A percentile compares a stretch with the other conserved stretches of the same genome.
These are phyloP conservation scores for Torulaspora maleeae DNA, from an alignment of 805 yeast species.

Conservation along the genomic window DNA sequence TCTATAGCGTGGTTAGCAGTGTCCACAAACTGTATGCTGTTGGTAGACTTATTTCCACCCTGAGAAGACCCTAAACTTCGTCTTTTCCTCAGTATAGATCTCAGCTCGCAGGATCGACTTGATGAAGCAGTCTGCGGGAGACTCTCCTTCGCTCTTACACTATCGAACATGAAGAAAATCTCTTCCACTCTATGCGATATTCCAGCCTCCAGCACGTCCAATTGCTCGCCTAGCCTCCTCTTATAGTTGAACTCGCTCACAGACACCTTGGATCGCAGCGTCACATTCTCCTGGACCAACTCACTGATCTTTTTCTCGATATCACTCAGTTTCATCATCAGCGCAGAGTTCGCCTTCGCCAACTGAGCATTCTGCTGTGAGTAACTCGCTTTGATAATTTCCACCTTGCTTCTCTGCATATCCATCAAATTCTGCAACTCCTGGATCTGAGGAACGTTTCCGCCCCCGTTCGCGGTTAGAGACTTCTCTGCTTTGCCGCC, in stretches of 20 bases:
- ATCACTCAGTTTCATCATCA: conserved; percentile 48
- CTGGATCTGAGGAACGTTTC: conserved; percentile 22
- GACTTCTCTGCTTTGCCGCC: conserved; percentile 4
- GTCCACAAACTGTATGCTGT: conserved; percentile 11
- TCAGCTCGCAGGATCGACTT: conserved; percentile 1
- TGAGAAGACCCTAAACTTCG: conserved; percentile 1
- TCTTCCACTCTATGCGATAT: conserved; percentile 43
- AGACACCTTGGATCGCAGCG: conserved; percentile 38
- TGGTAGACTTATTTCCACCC: conserved; percentile 7
- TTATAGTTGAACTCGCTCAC: conserved; percentile 31
- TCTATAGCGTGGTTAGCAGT: conserved; percentile 19
- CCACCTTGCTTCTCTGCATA: conserved; percentile 20
- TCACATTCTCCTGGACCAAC: conserved; percentile 47
- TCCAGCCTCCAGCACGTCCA: conserved; percentile 40
- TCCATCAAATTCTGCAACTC: conserved; percentile 32
- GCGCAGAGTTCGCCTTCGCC: conserved; percentile 52
- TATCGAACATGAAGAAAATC: conserved; percentile 41
- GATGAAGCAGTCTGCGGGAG: conserved; percentile 18
- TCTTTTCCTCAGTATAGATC: conserved; percentile 10
- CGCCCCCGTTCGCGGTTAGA: conserved; percentile 3
- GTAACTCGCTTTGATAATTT: conserved; percentile 25
- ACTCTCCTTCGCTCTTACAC: conserved; percentile 41
- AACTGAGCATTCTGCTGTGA: conserved; percentile 47
- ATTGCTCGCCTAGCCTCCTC: conserved; percentile 37
- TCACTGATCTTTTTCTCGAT: conserved; percentile 50